Evolutionary conservation across 164 flowering plant genomes (phyloP).

Genomic region (Liriodendron chinense): DNA sequence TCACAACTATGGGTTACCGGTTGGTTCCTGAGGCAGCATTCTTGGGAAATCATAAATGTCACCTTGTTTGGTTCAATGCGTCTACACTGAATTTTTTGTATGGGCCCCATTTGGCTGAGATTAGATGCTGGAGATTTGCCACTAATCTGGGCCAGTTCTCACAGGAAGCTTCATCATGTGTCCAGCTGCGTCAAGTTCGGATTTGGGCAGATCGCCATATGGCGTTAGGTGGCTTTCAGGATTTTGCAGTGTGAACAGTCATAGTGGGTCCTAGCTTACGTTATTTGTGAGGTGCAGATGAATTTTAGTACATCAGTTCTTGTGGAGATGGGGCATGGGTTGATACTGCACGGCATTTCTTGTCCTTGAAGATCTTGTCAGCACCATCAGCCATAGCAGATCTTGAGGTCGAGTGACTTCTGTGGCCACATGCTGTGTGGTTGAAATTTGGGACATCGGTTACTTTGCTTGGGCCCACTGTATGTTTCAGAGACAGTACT

Average conservation of each 20-base stretch:
- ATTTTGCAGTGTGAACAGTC: neutral
- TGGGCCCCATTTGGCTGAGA: neutral
- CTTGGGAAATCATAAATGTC: no score
- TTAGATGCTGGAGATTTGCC: neutral
- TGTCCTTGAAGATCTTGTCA: no score
- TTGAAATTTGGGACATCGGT: neutral
- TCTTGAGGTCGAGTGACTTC: no score
- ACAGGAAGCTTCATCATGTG: neutral
- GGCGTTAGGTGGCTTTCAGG: neutral
- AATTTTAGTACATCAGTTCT: no score
- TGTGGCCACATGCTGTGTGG: no score
- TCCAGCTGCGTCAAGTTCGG: neutral
- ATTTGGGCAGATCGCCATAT: neutral
- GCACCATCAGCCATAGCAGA: no score
- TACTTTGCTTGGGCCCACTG: neutral
- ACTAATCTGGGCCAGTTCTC: neutral
- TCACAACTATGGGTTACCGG: constrained; percentile 75
- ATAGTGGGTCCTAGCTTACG: neutral
- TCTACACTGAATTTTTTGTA: no score
- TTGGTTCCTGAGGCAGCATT: constrained; percentile 31
- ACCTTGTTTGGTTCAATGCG: no score
- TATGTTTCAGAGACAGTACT: neutral
- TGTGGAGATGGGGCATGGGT: no score
- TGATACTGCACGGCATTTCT: no score
- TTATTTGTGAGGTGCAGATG: neutral